These are phyloP conservation scores for Hibiscus syriacus DNA, from an alignment of 345 rosid genomes.

Conservation along the genomic window DNA sequence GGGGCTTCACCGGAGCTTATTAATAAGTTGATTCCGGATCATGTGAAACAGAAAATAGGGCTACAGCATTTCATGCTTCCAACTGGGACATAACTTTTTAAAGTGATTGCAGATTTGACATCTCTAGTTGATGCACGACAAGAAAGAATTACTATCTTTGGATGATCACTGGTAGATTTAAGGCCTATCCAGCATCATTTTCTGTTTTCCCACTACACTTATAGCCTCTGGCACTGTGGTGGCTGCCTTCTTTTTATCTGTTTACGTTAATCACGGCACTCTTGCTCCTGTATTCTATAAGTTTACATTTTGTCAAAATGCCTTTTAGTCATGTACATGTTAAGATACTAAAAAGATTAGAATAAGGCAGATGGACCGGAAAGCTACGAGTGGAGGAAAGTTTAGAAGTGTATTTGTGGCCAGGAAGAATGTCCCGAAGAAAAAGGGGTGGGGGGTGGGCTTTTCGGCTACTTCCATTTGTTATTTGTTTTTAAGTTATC, in stretches of 20 bases:
- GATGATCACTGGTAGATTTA: slow-evolving; percentile 17
- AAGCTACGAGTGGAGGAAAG: slow-evolving; percentile 27
- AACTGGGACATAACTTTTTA: slow-evolving; percentile 40
- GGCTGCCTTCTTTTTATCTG: slow-evolving; percentile 18
- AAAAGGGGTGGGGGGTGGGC: slow-evolving; percentile 22
- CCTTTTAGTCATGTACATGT: slow-evolving; percentile 38
- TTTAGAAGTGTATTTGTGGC: too few relatives aligned
- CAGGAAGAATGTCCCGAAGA: slow-evolving; percentile 20
- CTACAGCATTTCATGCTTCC: slow-evolving; percentile 59
- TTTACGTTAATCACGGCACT: slow-evolving; percentile 10
- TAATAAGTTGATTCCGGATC: slow-evolving; percentile 79
- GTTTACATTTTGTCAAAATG: slow-evolving; percentile 1
- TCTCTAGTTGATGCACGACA: slow-evolving; percentile 20
- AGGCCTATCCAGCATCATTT: slow-evolving; percentile 31
- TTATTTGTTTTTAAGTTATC: slow-evolving; percentile 19
- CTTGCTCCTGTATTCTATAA: not conserved
- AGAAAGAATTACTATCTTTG: slow-evolving; percentile 22
- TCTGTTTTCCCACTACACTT: slow-evolving; percentile 19
- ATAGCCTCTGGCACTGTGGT: slow-evolving; percentile 23
- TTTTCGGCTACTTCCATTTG: slow-evolving; percentile 12
- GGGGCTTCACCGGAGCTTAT: slow-evolving; percentile 77
- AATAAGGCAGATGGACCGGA: slow-evolving; percentile 25
- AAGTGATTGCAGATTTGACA: slow-evolving; percentile 11
- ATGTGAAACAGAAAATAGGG: slow-evolving; percentile 69
- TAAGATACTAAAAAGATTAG: slow-evolving; percentile 35